A percentile compares a stretch with the other conserved stretches of the same genome.
Conservation (phyloP, 345 rosid genomes). For the Salix arbutifolia region DNA sequence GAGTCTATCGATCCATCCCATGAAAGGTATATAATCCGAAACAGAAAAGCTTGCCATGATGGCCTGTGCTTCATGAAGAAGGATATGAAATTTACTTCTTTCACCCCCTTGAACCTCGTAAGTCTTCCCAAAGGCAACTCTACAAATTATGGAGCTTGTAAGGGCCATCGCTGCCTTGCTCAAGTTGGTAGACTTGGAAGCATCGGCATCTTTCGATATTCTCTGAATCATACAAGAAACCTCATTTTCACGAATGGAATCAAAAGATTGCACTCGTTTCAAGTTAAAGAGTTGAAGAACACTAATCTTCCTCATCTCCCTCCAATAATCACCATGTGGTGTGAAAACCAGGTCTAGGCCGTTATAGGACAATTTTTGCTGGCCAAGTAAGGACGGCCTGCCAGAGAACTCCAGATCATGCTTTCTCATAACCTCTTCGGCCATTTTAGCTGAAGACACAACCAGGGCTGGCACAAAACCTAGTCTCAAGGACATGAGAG, state of each 20-base stretch:
- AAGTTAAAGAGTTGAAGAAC: constrained; percentile 35
- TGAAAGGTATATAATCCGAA: constrained; percentile 37
- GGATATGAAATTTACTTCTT: constrained; percentile 17
- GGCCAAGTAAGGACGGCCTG: constrained; percentile 1
- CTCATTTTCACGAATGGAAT: constrained; percentile 38
- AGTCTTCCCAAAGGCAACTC: background rate
- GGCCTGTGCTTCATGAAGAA: constrained; percentile 29
- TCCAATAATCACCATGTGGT: constrained; percentile 46
- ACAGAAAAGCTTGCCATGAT: constrained; percentile 35
- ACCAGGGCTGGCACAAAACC: background rate
- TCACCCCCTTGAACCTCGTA: background rate
- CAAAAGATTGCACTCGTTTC: constrained; percentile 29
- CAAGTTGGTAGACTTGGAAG: background rate
- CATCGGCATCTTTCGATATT: constrained; percentile 10
- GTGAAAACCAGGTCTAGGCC: constrained; percentile 5
- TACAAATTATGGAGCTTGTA: constrained; percentile 29
- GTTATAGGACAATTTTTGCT: background rate
- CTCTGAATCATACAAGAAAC: constrained; percentile 33
- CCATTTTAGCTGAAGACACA: constrained; percentile 18
- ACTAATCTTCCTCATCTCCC: constrained; percentile 38
- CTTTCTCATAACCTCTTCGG: background rate
- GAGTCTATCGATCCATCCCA: constrained; percentile 43
- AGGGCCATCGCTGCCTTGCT: constrained; percentile 15
- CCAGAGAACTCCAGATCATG: background rate
- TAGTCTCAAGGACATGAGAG: constrained; percentile 7